phyloP scores from a whole-genome alignment of 495 filamentous ascomycete genomes.

The Rusavskia elegans region DNA sequence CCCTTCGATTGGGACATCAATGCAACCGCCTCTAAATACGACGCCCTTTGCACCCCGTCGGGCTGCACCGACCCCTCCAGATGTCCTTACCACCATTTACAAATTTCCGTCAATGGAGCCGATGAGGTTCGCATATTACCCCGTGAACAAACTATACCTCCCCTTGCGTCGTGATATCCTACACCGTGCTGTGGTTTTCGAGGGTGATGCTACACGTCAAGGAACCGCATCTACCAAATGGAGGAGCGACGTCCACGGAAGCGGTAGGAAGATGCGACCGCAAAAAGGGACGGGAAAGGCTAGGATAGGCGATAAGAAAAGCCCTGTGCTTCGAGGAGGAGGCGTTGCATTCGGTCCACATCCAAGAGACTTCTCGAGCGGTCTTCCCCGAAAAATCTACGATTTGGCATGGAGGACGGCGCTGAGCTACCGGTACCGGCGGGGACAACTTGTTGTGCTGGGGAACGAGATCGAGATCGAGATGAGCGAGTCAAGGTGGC shows the following conservation, averaged over 20 bases:
- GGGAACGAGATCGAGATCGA: slow-evolving; percentile 53
- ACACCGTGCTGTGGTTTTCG: slow-evolving; percentile 82
- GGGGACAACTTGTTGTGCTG: slow-evolving; percentile 73
- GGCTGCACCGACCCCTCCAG: slow-evolving; percentile 26
- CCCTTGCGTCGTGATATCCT: slow-evolving; percentile 85
- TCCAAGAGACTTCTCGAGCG: slow-evolving; percentile 74
- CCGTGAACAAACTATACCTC: slow-evolving; percentile 62
- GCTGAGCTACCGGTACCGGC: slow-evolving; percentile 73
- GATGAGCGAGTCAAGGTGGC: slow-evolving; percentile 36
- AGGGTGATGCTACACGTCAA: slow-evolving; percentile 75
- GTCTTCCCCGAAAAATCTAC: slow-evolving; percentile 77
- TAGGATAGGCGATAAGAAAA: slow-evolving; percentile 64
- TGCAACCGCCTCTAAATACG: slow-evolving; percentile 24
- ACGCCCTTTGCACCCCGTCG: slow-evolving; percentile 14
- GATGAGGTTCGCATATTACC: slow-evolving; percentile 59
- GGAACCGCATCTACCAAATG: slow-evolving; percentile 79
- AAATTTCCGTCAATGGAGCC: slow-evolving; percentile 84
- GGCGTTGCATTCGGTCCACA: slow-evolving; percentile 77
- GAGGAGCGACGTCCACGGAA: slow-evolving; percentile 70
- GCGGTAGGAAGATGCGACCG: slow-evolving; percentile 53
- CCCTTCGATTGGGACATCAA: slow-evolving; percentile 7
- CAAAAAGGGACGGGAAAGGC: slow-evolving; percentile 80
- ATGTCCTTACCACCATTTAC: slow-evolving; percentile 71
- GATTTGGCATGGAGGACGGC: slow-evolving; percentile 93
- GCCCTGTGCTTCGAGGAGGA: slow-evolving; percentile 71